phyloP scores from a whole-genome alignment of 2,329 filamentous ascomycete species.

The Fusarium luffae region DNA sequence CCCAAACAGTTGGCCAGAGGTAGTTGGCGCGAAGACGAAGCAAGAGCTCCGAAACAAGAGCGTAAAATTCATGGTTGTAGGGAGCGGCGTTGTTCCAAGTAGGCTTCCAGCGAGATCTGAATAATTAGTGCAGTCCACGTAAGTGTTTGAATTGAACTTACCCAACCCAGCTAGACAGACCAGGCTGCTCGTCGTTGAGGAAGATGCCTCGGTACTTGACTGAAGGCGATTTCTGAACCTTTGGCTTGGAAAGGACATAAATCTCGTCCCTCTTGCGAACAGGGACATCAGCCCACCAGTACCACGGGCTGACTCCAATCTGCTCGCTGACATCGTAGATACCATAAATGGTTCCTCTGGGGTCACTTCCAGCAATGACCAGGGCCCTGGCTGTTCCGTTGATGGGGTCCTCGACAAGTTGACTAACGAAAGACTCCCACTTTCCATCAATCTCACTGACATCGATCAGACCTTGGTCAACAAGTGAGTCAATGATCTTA shows the following conservation, averaged over 20 bases:
- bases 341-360: slow-evolving; percentile 69
- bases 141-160: neutral
- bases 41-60: slow-evolving; percentile 75
- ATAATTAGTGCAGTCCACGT: rapidly evolving
- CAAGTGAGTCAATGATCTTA: slow-evolving; percentile 59
- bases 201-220: slow-evolving; percentile 72
- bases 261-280: slow-evolving; percentile 58
- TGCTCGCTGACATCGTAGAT: slow-evolving; percentile 70
- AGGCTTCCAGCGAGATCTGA: slow-evolving; percentile 54
- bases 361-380: slow-evolving; percentile 68
- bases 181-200: slow-evolving; percentile 64
- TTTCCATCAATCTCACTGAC: slow-evolving; percentile 66
- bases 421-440: slow-evolving; percentile 76
- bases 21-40: slow-evolving; percentile 78
- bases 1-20: slow-evolving; percentile 79
- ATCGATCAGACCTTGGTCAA: slow-evolving; percentile 46
- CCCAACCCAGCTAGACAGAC: slow-evolving; percentile 63
- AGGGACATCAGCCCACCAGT: slow-evolving; percentile 70
- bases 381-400: slow-evolving; percentile 57
- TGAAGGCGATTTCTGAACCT: slow-evolving; percentile 59
- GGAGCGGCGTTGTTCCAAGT: slow-evolving; percentile 61
- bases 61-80: slow-evolving; percentile 72
- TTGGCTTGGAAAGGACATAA: slow-evolving; percentile 55
- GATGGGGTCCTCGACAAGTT: slow-evolving; percentile 62
- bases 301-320: slow-evolving; percentile 66